Evolutionary conservation across 495 filamentous ascomycete genomes (phyloP), one percentile per base, ranked within the genome.

Genomic region (Jackrogersella multiformis): DNA sequence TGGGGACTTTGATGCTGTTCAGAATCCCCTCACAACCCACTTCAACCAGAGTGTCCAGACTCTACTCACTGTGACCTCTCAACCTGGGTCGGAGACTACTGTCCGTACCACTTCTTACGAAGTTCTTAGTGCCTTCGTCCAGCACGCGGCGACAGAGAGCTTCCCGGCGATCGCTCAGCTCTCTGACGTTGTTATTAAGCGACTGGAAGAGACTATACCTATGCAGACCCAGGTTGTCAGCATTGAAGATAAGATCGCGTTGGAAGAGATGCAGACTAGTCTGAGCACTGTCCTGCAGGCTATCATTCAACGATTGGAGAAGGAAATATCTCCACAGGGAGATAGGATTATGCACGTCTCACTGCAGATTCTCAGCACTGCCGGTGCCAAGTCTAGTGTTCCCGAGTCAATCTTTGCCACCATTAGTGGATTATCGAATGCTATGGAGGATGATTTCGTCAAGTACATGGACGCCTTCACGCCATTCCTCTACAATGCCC

Each of bases 81-180:
- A 89, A 70, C 78, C 84, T 66, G 92, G 93, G 75, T 84, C 87
- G n/a, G 96, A 99, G 69, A 92, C 92, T 65, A 86, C 93, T 72
- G 88, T 98, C n/a, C 91, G 95, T 53, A 98, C 95, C 64, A 96
- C 95, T 46, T 94, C 94, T n/a, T 99, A 99, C 69, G 95, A 99
- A 76, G 95, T 99, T 39, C 85, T 99, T 32, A 96, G 94, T 78
- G 88, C 92, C 0, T 98, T 97, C 71, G 91, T 98, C 48, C 88
- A 88, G 57, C 95, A 93, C 75, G 85, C 94, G 64, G 96, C 94
- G 15, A 89, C 89, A 55, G 93, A 96, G 69, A 95, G 89, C 77
- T 82, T 98, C 53, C 79, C 82, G 12, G 85, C 92, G 70, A 87
- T 99, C 72, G 95, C 90, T 6, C 87, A 82, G 15, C 84, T 98